Evolutionary conservation across 1,284 basidiomycete species (phyloP).

Genomic region (Tilletiopsis washingtonensis): DNA sequence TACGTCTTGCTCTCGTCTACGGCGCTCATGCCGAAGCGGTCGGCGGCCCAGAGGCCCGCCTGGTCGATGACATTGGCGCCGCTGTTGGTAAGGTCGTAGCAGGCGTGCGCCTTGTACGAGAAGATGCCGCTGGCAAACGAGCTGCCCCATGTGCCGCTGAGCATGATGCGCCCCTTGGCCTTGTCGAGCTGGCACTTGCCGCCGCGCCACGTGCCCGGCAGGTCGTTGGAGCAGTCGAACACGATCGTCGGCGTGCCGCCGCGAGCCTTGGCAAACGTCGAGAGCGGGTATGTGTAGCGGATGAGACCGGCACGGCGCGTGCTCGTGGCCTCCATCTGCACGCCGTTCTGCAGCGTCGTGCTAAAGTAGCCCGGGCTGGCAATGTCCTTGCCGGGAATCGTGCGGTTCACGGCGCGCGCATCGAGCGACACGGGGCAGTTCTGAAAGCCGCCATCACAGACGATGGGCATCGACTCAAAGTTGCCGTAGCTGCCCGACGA

Average conservation of each 20-base stretch:
- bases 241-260: conserved; percentile 21
- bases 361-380: conserved; percentile 36
- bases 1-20: conserved; percentile 18
- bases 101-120: conserved; percentile 24
- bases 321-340: conserved; percentile 32
- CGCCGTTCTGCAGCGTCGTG: conserved; percentile 29
- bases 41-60: conserved; percentile 29
- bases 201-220: conserved; percentile 25
- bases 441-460: conserved; percentile 25
- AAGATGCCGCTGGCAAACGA: conserved; percentile 23
- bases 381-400: conserved; percentile 13
- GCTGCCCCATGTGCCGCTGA: conserved; percentile 27
- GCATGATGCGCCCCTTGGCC: conserved; percentile 17
- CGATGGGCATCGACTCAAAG: conserved; percentile 32
- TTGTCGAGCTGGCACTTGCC: conserved; percentile 24
- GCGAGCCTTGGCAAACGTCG: conserved; percentile 10
- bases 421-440: conserved; percentile 31
- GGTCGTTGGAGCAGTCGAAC: conserved; percentile 38
- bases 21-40: conserved; percentile 25
- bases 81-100: conserved; percentile 23
- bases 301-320: conserved; percentile 29
- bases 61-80: conserved; percentile 23
- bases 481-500: conserved; percentile 32
- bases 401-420: conserved; percentile 17
- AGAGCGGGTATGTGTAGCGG: conserved; percentile 26